Base-by-base conservation (phyloP, 352 stramenopile genomes). In the Blastocystis sp. region DNA sequence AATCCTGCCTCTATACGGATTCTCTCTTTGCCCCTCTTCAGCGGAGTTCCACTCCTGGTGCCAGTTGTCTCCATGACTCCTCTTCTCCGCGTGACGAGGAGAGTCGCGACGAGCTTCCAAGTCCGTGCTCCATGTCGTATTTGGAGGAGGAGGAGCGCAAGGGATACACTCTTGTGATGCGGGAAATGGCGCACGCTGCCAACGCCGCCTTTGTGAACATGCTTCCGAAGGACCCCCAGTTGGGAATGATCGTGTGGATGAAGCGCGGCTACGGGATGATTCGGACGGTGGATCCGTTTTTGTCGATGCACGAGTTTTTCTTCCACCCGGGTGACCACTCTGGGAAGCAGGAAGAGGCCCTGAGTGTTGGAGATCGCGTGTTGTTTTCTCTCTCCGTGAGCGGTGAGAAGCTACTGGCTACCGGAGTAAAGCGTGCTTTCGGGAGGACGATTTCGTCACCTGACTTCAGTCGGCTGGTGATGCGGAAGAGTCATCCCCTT, bases 391-490 rank as follows among this genome's bases (percentile, higher is more conserved):
- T 42, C 11, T 76, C 17, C 14, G 4, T 76, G 4, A 19, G 24
- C 4, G 65, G 52, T 17, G 52, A 76, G 11, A n/a, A 38, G 7
- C n/a, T 76, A 4, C 52, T 24, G 7, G 65, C 65, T 21, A 38
- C 52, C 24, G 43, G 52, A 24, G 65, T 76, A 4, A 17, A 59
- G 24, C 65, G 38, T 43, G 52, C 52, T 19, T n/a, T 6, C 4
- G 21, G 24, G n/a, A 19, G 65, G 24, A 76, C 65, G 17, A n/a
- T 76, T 9, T 76, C 65, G 19, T 76, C 65, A 14, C 65, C 65
- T 7, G 65, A 76, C 43, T 76, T 76, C 38, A 76, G 65, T 76
- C 65, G 65, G 11, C 52, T 76, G 43, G n/a, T 76, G 14, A n/a
- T 57, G 34, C 34, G 43, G 4, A n/a, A 42, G 38, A 38, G 14